Conservation (phyloP, 23 red algal genomes). For the Gracilaria gracilis region DNA sequence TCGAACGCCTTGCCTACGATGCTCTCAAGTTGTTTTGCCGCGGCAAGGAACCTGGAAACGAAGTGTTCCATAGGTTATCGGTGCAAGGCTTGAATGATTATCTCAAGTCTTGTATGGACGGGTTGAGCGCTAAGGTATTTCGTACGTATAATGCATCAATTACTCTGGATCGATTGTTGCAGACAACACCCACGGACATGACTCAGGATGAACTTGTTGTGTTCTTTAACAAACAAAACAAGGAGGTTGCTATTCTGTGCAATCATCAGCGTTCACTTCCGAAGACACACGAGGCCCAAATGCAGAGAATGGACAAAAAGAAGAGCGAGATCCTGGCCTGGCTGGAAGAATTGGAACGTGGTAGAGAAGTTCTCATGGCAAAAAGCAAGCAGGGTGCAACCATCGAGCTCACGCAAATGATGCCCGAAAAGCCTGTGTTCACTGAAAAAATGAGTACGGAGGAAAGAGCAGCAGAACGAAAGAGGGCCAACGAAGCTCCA, state of each 20-base stretch:
- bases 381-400: neutral
- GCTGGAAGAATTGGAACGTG: slow-evolving; percentile 76
- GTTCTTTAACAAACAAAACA: slow-evolving; percentile 99
- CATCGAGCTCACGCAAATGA: slow-evolving; percentile 77
- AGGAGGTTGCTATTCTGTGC: slow-evolving; percentile 96
- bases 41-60: slow-evolving; percentile 60
- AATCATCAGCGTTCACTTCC: slow-evolving; percentile 95
- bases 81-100: slow-evolving; percentile 93
- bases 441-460: slow-evolving; percentile 63
- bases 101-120: slow-evolving; percentile 93
- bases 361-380: neutral
- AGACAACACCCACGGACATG: slow-evolving; percentile 9
- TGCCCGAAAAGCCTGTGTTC: slow-evolving; percentile 74
- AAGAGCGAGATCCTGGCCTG: slow-evolving; percentile 62
- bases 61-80: slow-evolving; percentile 90
- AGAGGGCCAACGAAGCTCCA: slow-evolving; percentile 81
- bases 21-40: slow-evolving; percentile 83
- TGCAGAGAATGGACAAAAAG: slow-evolving; percentile 84
- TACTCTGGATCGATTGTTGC: slow-evolving; percentile 83
- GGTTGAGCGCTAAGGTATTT: slow-evolving; percentile 98
- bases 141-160: slow-evolving; percentile 98
- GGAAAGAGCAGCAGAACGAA: slow-evolving; percentile 75
- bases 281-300: slow-evolving; percentile 76
- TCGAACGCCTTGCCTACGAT: slow-evolving; percentile 81
- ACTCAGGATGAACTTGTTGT: slow-evolving; percentile 67